Base-by-base conservation (phyloP, 257 asterid genomes). In the Penstemon eatonii region DNA sequence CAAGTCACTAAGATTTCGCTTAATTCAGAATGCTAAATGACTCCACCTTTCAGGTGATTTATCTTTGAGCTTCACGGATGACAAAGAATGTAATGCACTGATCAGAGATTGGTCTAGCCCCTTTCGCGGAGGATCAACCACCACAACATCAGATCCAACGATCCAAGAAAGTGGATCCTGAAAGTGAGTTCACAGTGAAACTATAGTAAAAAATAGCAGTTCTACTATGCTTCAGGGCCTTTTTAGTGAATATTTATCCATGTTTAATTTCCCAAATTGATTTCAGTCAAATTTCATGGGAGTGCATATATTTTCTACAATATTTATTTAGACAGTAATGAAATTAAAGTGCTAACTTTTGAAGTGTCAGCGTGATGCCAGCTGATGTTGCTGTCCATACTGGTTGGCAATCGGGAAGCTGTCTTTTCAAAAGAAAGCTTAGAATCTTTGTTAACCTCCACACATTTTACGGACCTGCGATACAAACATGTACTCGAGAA, bases 61-160 rank as follows among this genome's bases (percentile, higher is more conserved):
- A 74, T 75, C 53, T 73, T 81, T 89, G 52, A 67, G 75, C 70
- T 83, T 81, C 66, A 71, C 3, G 41, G 66, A 76, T 57, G 91
- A 67, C 60, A 87, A 47, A 40, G 85, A 77, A 76, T 69, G 83
- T 65, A 92, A 75, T 54, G 90, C 96, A 72, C 53, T 56, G 49
- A 90, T 71, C 79, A 92, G 76, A 75, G 98, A 86, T 19, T 78
- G 84, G 73, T 88, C 93, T 56, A 92, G 84, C 69, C 98, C 98
- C 75, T 92, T 92, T 74, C 98, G 79, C 4, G 98, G 97, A 73
- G 98, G 97, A 78, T 92, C 98, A 79, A 92, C 98, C 81, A 92
- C 91, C 65, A 92, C 84, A 51, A 92, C 95, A 70, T 92, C 97
- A 44, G 97, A 86, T 70, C 98, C 98, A 57, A 85, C 74, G 47